These are phyloP conservation scores for Colletotrichum filicis DNA, from an alignment of 2,329 filamentous ascomycete genomes.

Conservation along the genomic window DNA sequence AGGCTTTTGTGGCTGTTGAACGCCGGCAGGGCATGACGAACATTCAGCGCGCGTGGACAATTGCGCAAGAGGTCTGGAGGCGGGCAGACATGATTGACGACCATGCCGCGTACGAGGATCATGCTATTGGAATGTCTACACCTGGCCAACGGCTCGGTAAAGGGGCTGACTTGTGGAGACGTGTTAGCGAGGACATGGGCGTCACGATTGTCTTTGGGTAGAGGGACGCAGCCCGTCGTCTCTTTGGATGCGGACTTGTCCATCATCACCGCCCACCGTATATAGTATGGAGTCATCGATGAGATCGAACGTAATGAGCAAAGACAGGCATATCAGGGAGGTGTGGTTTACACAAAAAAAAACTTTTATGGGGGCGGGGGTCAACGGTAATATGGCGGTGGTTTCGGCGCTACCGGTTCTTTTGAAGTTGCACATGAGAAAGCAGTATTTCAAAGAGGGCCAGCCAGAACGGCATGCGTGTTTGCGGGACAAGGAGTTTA, in stretches of 20 bases:
- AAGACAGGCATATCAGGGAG: neutral
- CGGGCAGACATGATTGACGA: conserved; percentile 55
- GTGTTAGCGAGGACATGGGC: conserved; percentile 67
- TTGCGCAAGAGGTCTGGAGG: conserved; percentile 71
- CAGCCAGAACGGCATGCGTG: neutral
- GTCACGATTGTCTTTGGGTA: conserved; percentile 70
- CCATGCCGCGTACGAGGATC: conserved; percentile 28
- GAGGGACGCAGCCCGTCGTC: conserved; percentile 34
- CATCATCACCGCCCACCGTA: neutral
- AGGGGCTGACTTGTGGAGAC: conserved; percentile 62
- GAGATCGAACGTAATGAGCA: conserved; percentile 10
- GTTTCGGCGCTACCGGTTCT: conserved; percentile 13
- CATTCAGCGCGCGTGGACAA: conserved; percentile 69
- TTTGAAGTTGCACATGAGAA: neutral
- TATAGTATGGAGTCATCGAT: neutral
- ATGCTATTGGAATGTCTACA: conserved; percentile 15
- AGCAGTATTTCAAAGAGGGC: neutral
- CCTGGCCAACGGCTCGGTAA: conserved; percentile 30
- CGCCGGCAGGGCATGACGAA: conserved; percentile 73
- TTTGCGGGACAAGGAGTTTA: neutral
- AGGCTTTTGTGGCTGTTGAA: conserved; percentile 64
- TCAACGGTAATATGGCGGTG: neutral
- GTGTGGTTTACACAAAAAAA: conserved; percentile 27
- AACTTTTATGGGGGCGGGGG: neutral
- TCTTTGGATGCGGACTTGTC: neutral